Percentiles rank a stretch among this genome's conserved stretches.
Evolutionary conservation across 1,139 yeast genomes (phyloP).

Genomic region (Kluyveromyces marxianus): DNA sequence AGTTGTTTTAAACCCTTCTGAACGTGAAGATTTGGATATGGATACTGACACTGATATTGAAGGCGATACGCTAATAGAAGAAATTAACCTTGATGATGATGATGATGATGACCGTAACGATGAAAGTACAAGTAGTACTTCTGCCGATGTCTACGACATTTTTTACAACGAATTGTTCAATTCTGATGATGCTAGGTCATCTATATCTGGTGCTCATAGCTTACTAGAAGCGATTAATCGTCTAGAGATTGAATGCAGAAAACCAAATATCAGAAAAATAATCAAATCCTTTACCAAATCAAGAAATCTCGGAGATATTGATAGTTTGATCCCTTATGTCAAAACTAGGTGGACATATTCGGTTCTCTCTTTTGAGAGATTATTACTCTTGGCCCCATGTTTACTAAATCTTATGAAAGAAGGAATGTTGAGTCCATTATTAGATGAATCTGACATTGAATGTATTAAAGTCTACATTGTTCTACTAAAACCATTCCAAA

Average conservation of each 20-base stretch:
- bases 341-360: conserved; percentile 6
- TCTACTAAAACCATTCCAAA: conserved; percentile 4
- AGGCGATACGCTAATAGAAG: conserved; percentile 1
- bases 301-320: conserved; percentile 1
- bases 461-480: conserved; percentile 1
- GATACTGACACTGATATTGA: background rate
- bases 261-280: background rate
- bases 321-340: conserved; percentile 4
- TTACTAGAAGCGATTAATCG: conserved; percentile 1
- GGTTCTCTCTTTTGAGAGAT: conserved; percentile 3
- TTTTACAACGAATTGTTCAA: conserved; percentile 1
- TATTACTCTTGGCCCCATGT: conserved; percentile 1
- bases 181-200: background rate
- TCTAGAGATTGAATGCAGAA: conserved; percentile 1
- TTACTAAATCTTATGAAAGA: conserved; percentile 1
- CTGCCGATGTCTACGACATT: conserved; percentile 3
- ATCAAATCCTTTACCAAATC: background rate
- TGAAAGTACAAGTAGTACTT: background rate
- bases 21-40: background rate
- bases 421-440: conserved; percentile 1
- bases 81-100: background rate
- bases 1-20: background rate
- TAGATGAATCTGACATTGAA: conserved; percentile 1
- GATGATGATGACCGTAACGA: background rate
- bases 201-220: conserved; percentile 2